Evolutionary conservation across 2,329 filamentous ascomycete genomes (phyloP), one percentile per base, ranked within the genome.

Genomic region (Mycogone perniciosa): DNA sequence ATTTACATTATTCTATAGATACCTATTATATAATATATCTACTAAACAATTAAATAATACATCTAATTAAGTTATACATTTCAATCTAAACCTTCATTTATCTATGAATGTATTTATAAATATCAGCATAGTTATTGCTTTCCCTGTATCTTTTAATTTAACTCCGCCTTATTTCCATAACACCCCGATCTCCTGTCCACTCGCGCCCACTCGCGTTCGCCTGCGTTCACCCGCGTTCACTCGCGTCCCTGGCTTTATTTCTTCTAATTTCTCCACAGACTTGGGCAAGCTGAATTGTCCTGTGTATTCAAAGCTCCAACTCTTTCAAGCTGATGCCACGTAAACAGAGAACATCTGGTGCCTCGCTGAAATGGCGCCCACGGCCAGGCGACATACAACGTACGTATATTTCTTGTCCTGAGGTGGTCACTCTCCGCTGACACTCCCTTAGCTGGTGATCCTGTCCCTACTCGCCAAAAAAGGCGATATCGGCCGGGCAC

Each of bases 401-500:
- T 74, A 63, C n/a, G 45, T 11, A 29, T 46, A 11, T 26, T 8
- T 7, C 29, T n/a, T 5, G 30, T 4, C 13, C 13, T 20, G 30
- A 13, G 26, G 9, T n/a, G 10, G 9, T 47, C 4, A 31, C n/a
- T 34, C 9, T 5, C 26, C 6, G 52, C 56, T 64, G 56, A 67
- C 64, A 53, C 10, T 8, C 50, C 10, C 50, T 35, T 54, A 89
- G 86, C 86, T 60, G 87, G 87, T 53, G 86, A 90, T 60, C 86
- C 87, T 31, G 71, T 88, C 42, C 86, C 86, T 1, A 73, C 77
- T 52, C 72, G 70, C 52, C 76, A 77, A 57, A 81, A 77, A 57
- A 79, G 79, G 57, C 80, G 87, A 58, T 90, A 89, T 64, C 80
- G 75, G 51, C 87, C 87, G 1, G 90, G 90, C 64, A 96, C 91